phyloP scores from a whole-genome alignment of 768 basidiomycete genomes.

The Mycena rosella region DNA sequence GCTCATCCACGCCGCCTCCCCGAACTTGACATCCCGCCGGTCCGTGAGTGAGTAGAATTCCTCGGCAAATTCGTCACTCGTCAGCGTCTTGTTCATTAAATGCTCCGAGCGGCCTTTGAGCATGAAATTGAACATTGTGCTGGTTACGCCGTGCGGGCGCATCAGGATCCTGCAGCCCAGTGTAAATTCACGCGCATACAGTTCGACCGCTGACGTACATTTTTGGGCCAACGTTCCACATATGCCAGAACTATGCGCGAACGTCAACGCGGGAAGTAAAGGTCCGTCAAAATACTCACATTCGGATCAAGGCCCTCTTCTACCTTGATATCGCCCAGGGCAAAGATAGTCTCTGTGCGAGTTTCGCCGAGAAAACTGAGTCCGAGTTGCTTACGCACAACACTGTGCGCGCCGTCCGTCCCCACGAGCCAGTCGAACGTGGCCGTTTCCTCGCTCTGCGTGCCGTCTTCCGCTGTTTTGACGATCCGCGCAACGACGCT shows the following conservation, averaged over 20 bases:
- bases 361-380: no score
- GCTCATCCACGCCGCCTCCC: neutral
- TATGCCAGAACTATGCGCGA: no score
- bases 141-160: neutral
- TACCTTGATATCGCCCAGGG: no score
- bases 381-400: no score
- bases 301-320: no score
- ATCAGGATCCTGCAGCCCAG: neutral
- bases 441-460: constrained; percentile 44
- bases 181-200: no score
- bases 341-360: no score
- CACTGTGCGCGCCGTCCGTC: constrained; percentile 56
- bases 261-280: no score
- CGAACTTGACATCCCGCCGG: constrained; percentile 1
- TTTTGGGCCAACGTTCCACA: no score
- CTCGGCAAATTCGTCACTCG: neutral
- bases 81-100: neutral
- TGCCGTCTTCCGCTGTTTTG: constrained; percentile 39
- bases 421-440: constrained; percentile 57
- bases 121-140: neutral
- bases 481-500: constrained; percentile 55
- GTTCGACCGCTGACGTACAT: no score
- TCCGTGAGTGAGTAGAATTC: neutral
- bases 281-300: no score
- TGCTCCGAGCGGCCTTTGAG: neutral